Percentiles rank a stretch among this genome's conserved stretches.
Conservation (phyloP, 75 land plant species). For the Pinus tabuliformis region DNA sequence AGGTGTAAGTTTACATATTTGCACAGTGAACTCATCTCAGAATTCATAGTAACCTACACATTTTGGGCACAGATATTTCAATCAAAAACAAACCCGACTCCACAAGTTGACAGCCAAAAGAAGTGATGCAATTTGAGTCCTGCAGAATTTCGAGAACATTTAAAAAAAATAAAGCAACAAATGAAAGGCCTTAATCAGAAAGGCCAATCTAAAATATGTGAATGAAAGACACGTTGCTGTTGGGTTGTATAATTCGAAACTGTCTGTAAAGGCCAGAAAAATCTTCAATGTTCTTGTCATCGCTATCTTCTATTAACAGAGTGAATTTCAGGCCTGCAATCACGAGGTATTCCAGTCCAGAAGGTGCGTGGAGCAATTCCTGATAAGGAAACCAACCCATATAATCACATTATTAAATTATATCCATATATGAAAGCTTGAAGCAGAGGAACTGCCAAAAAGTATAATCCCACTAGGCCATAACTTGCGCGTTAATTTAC, state of each 20-base stretch:
- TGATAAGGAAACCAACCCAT: constrained; percentile 10
- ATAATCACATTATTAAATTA: background rate
- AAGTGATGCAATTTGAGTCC: background rate
- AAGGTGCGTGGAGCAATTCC: background rate
- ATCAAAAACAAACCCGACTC: background rate
- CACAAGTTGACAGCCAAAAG: background rate
- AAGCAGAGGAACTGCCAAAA: background rate
- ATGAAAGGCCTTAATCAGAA: background rate
- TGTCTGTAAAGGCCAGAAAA: background rate
- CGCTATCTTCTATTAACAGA: background rate
- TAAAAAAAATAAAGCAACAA: background rate
- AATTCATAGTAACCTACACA: background rate
- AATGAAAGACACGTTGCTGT: background rate
- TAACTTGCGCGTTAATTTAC: constrained; percentile 10
- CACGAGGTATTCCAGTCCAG: background rate
- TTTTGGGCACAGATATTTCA: background rate
- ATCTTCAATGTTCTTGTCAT: background rate
- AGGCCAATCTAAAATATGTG: background rate
- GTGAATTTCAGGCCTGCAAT: background rate
- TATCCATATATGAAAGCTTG: background rate
- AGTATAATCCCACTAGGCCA: background rate
- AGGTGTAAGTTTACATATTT: background rate
- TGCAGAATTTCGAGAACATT: background rate
- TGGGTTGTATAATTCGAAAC: background rate
- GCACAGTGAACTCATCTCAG: background rate